Base-by-base conservation (phyloP, 495 filamentous ascomycete genomes). In the Daldinia decipiens region DNA sequence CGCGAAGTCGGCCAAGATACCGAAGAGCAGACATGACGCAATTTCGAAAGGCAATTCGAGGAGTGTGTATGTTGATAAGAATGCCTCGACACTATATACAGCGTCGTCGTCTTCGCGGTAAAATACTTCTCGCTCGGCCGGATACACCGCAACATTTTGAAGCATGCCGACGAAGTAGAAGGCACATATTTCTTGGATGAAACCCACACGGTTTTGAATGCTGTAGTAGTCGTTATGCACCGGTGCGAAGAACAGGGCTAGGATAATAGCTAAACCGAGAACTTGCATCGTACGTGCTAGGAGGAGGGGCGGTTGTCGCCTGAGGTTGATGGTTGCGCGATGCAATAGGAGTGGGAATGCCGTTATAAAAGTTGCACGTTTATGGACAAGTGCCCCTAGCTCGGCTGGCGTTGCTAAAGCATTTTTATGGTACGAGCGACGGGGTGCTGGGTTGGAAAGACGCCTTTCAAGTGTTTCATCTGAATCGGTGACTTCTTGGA, bases 81-180 rank as follows among this genome's bases (percentile, higher is more conserved):
- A 93, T 7, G 88, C 87, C 43, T 89, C 86, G 11, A 87, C 83
- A 12, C 86, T 84, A 67, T 93, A 93, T 38, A 87, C 86, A 26
- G 84, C 82, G 74, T 93, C 91, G 59, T 87, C 86, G 69, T 90
- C 83, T 75, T 92, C 90, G 67, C 87, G 85, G 71, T 92, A 91
- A 73, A 92, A 92, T 15, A 90, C 88, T 52, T 89, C 88, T 9
- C 87, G 84, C 71, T 92, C 91, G 24, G 77, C 78, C 0, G 91
- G 90, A 66, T 92, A 93, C 54, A 91, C 82, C 7, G 89, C 87
- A 17, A 93, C 87, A 70, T 93, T 93, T 72, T 93, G 89, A 5
- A 93, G 82, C 91, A 93, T 92, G 5, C 89, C 90, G 4, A 93
- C 87, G 67, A 92, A 92, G 72, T 92, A 91, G n/a, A 92, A 79